phyloP scores from a whole-genome alignment of 768 basidiomycete species.

The Aureoboletus auriporus region DNA sequence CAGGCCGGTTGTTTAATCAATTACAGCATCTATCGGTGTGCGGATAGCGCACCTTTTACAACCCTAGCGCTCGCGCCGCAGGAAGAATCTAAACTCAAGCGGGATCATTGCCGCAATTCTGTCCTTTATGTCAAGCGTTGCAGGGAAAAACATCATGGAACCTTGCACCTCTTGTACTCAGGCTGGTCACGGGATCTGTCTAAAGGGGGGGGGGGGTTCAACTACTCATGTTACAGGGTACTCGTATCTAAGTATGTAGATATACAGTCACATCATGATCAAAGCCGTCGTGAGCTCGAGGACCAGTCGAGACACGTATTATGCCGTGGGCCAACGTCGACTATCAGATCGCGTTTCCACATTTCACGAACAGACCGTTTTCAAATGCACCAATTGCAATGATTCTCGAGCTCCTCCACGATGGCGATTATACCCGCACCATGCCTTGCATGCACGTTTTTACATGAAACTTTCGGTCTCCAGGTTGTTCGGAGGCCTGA shows the following conservation, averaged over 20 bases:
- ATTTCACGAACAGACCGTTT: neutral
- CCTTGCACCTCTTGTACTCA: neutral
- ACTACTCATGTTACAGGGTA: no score
- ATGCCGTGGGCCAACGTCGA: neutral
- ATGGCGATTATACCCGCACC: neutral
- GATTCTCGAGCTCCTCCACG: neutral
- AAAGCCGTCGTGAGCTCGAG: no score
- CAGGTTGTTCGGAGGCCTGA: no score
- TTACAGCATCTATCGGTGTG: slow-evolving; percentile 9
- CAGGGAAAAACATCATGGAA: neutral
- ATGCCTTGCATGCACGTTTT: no score
- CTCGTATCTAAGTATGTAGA: no score
- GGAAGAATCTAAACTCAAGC: no score
- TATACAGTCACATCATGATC: no score
- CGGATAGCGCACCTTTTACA: neutral
- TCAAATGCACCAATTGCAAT: neutral
- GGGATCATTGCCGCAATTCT: no score
- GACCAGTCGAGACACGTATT: no score
- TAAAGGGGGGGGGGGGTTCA: neutral
- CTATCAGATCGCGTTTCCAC: neutral
- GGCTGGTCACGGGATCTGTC: neutral
- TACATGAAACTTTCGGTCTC: no score
- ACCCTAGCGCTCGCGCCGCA: neutral
- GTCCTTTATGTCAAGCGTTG: no score
- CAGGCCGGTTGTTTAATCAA: slow-evolving; percentile 3